Conservation (phyloP, 1,284 basidiomycete genomes). For the Anthracocystis panici-leucophaei region DNA sequence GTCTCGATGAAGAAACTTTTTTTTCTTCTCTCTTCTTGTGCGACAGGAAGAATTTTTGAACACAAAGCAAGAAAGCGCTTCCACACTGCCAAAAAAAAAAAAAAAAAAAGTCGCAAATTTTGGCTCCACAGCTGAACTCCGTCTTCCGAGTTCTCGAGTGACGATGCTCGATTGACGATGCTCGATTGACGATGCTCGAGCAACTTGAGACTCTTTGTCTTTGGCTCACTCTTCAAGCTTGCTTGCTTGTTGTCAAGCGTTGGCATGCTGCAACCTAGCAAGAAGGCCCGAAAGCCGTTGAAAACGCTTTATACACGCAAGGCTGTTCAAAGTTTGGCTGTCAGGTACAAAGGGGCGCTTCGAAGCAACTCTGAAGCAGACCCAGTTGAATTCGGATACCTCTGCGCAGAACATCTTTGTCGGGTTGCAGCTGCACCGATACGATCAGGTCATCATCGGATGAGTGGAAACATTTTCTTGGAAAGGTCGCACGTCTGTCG, state of each 20-base stretch:
- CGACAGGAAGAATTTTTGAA: constrained; percentile 2
- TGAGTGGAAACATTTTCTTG: background rate
- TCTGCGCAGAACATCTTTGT: background rate
- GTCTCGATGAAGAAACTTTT: background rate
- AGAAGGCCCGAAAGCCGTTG: no score
- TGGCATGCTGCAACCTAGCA: no score
- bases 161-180: background rate
- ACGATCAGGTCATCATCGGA: background rate
- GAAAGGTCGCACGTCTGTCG: constrained; percentile 1
- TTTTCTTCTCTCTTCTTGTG: background rate
- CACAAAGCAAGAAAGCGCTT: background rate
- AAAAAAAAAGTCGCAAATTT: constrained; percentile 8
- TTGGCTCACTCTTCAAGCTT: background rate
- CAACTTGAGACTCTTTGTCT: background rate
- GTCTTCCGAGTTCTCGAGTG: constrained; percentile 11
- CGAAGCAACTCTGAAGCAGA: background rate
- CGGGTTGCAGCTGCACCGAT: background rate
- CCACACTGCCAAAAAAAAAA: background rate
- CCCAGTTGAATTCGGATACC: background rate
- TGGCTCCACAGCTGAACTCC: constrained; percentile 17
- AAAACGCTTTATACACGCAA: no score
- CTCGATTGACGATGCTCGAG: background rate
- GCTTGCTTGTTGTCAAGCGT: constrained; percentile 2
- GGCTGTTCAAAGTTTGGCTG: no score
- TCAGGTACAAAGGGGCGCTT: no score